A percentile compares a stretch with the other conserved stretches of the same genome.
Conservation (phyloP, 2,329 filamentous ascomycete genomes). For the Fusarium sp. region DNA sequence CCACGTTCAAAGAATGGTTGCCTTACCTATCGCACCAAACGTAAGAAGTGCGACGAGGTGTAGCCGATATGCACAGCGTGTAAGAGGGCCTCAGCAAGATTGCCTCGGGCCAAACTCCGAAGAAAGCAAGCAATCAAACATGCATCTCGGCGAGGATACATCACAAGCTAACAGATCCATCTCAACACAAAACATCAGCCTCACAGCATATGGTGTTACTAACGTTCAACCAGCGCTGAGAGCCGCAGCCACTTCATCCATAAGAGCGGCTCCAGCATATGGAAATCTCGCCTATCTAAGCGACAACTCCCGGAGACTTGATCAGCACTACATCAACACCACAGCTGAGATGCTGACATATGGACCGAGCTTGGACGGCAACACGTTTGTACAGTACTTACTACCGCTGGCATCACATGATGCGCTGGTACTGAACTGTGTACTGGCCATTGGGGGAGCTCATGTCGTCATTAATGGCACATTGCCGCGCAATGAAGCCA, state of each 20-base stretch:
- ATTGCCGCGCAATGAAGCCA: neutral
- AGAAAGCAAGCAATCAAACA: neutral
- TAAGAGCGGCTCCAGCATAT: neutral
- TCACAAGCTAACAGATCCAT: neutral
- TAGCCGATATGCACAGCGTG: neutral
- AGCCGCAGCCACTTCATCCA: neutral
- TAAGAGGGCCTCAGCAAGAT: neutral
- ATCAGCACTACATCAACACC: too few species aligned
- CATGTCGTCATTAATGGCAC: neutral
- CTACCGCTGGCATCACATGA: conserved; percentile 6
- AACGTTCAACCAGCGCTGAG: neutral
- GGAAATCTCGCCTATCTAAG: conserved; percentile 6
- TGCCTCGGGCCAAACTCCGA: neutral
- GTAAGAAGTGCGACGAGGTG: conserved; percentile 11
- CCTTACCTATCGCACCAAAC: neutral
- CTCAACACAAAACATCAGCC: neutral
- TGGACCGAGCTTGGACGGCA: neutral
- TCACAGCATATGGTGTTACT: too few species aligned
- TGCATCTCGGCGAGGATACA: neutral
- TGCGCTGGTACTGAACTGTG: neutral
- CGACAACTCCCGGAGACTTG: too few species aligned
- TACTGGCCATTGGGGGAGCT: conserved; percentile 1
- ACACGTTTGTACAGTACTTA: conserved; percentile 7
- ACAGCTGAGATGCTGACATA: too few species aligned
- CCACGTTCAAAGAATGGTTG: conserved; percentile 12